These are phyloP conservation scores for Penicillium fuscoglaucum DNA, from an alignment of 2,329 filamentous ascomycete genomes.

Conservation along the genomic window DNA sequence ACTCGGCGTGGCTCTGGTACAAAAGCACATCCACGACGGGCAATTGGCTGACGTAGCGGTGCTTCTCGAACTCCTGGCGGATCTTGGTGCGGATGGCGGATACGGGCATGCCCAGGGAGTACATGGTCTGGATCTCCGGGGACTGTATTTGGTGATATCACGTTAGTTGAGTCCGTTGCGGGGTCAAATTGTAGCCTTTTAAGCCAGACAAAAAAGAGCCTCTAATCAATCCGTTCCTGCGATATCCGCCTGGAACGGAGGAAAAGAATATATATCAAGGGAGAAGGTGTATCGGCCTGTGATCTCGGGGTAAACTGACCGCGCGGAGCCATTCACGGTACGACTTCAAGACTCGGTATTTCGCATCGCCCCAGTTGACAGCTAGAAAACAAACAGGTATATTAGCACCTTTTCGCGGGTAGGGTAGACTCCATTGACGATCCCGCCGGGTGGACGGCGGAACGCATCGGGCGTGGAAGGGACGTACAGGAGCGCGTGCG, in stretches of 20 bases:
- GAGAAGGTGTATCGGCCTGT: conserved; percentile 7
- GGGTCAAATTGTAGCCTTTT: background rate
- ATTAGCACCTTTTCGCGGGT: conserved; percentile 24
- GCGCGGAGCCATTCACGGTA: conserved; percentile 96
- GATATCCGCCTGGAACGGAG: background rate
- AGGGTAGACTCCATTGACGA: conserved; percentile 15
- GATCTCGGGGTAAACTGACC: conserved; percentile 60
- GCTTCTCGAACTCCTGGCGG: conserved; percentile 93
- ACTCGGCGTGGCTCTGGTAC: conserved; percentile 89
- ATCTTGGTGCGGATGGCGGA: conserved; percentile 88
- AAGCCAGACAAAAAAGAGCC: background rate
- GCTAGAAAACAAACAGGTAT: conserved; percentile 55
- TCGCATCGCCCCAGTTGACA: conserved; percentile 84
- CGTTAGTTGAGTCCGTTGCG: conserved; percentile 8
- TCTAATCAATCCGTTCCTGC: background rate
- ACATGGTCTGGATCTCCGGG: conserved; percentile 96
- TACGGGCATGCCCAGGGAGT: conserved; percentile 85
- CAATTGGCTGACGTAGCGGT: conserved; percentile 89
- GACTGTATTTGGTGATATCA: conserved; percentile 58
- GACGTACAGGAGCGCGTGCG: conserved; percentile 73
- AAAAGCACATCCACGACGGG: conserved; percentile 84
- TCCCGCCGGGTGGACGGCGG: conserved; percentile 18
- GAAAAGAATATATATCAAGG: background rate
- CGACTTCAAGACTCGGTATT: conserved; percentile 77
- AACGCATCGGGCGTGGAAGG: conserved; percentile 16